These are phyloP conservation scores for Ilyonectria robusta DNA, from an alignment of 2,329 filamentous ascomycete species.

Conservation along the genomic window DNA sequence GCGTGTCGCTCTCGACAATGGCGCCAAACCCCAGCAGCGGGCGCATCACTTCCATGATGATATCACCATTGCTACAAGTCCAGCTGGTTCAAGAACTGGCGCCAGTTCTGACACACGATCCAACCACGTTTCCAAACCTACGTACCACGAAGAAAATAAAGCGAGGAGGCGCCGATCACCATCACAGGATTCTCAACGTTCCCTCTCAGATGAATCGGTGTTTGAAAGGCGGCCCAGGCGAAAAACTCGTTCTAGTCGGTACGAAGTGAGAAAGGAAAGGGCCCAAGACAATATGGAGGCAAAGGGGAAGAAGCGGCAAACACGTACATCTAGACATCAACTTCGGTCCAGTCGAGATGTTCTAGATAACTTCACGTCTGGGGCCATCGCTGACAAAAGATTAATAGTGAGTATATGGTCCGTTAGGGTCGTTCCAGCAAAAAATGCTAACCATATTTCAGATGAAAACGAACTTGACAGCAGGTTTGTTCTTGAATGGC, in stretches of 20 bases:
- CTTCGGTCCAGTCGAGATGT: conserved; percentile 61
- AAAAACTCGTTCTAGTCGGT: conserved; percentile 70
- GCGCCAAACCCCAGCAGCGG: neutral
- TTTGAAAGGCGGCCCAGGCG: conserved; percentile 68
- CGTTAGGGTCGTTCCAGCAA: neutral
- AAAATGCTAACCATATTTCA: conserved; percentile 27
- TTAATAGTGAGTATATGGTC: conserved; percentile 48
- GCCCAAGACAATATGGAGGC: conserved; percentile 6
- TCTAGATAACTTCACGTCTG: conserved; percentile 69
- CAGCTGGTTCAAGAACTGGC: conserved; percentile 9
- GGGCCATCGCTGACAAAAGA: conserved; percentile 61
- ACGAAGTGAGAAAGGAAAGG: conserved; percentile 58
- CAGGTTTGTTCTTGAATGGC: conserved; percentile 54
- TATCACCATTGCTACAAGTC: neutral
- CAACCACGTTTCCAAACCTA: conserved; percentile 2
- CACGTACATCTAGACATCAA: conserved; percentile 44
- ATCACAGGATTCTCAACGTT: conserved; percentile 2
- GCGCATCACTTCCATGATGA: conserved; percentile 11
- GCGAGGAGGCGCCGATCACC: conserved; percentile 15
- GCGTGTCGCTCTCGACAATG: neutral
- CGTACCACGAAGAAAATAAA: conserved; percentile 24
- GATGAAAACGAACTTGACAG: conserved; percentile 53
- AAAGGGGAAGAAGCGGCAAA: conserved; percentile 19
- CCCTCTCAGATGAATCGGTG: conserved; percentile 8
- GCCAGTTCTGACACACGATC: neutral